Percentiles rank a stretch among this genome's conserved stretches.
phyloP scores from a whole-genome alignment of 1,284 basidiomycete species.

The Pisolithus thermaeus region DNA sequence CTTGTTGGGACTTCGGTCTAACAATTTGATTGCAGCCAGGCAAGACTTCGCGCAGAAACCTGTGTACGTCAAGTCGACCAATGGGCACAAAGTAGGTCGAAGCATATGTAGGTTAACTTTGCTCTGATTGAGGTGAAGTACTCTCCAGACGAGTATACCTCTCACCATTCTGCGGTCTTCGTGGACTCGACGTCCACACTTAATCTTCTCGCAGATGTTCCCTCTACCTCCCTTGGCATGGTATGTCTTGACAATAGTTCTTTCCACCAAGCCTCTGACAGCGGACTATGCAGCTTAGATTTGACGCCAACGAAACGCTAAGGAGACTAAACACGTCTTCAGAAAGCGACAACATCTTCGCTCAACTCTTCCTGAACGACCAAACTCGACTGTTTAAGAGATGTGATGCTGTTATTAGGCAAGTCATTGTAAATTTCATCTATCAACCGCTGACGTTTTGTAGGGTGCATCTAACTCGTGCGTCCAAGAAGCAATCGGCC shows the following conservation, averaged over 20 bases:
- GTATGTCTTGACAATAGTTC: slow-evolving; percentile 34
- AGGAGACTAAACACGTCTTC: slow-evolving; percentile 48
- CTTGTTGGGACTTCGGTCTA: background rate
- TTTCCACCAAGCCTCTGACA: background rate
- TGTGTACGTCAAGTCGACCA: slow-evolving; percentile 56
- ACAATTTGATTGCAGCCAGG: slow-evolving; percentile 42
- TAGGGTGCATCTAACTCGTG: slow-evolving; percentile 60
- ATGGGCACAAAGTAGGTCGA: slow-evolving; percentile 42
- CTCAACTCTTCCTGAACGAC: slow-evolving; percentile 69
- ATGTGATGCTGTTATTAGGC: slow-evolving; percentile 66
- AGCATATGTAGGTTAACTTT: slow-evolving; percentile 3
- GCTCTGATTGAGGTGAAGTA: slow-evolving; percentile 36
- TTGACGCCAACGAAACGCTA: slow-evolving; percentile 73
- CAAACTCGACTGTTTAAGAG: slow-evolving; percentile 52
- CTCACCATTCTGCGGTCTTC: slow-evolving; percentile 52
- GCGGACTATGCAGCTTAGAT: slow-evolving; percentile 48
- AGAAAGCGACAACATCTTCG: slow-evolving; percentile 61
- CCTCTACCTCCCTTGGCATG: slow-evolving; percentile 64
- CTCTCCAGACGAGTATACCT: slow-evolving; percentile 47
- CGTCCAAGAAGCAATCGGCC: slow-evolving; percentile 41
- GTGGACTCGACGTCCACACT: slow-evolving; percentile 78
- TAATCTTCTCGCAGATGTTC: slow-evolving; percentile 79
- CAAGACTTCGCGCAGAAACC: slow-evolving; percentile 63
- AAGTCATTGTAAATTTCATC: slow-evolving; percentile 13
- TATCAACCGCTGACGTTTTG: slow-evolving; percentile 4